phyloP scores from a whole-genome alignment of 176 grass and related monocot species.

The Cenchrus purpureus region DNA sequence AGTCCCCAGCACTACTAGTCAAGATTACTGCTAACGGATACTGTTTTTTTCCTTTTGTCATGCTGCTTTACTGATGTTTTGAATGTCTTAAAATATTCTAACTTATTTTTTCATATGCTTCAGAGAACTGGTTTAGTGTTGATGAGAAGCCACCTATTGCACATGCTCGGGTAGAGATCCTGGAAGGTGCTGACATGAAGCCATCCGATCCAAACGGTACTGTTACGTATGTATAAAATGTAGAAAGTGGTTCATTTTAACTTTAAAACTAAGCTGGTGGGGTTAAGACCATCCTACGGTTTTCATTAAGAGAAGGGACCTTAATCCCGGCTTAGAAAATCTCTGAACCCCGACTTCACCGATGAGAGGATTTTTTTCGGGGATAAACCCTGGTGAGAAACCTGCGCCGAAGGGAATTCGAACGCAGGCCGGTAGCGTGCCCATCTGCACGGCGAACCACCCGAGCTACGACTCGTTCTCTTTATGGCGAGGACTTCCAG shows the following conservation, averaged over 20 bases:
- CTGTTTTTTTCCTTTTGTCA: not conserved
- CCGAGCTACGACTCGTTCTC: no score
- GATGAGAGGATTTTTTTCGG: no score
- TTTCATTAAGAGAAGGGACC: no score
- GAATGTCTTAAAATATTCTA: slow-evolving; percentile 8
- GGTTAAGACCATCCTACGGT: no score
- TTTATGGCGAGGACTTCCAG: slow-evolving; percentile 30
- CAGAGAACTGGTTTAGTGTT: slow-evolving; percentile 81
- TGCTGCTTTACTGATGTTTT: not conserved
- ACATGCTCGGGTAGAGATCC: slow-evolving; percentile 75
- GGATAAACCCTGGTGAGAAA: no score
- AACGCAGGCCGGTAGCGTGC: no score
- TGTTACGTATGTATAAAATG: slow-evolving; percentile 24
- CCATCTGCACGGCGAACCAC: no score
- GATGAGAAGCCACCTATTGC: slow-evolving; percentile 82
- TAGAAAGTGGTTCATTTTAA: slow-evolving; percentile 20
- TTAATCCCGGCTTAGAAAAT: no score
- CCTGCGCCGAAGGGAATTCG: no score
- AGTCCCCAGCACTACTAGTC: no score
- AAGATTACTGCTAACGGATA: no score
- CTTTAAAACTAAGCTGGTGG: not conserved
- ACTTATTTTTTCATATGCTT: slow-evolving; percentile 39
- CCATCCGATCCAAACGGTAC: slow-evolving; percentile 95
- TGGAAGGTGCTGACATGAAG: slow-evolving; percentile 96
- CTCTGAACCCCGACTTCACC: no score